Evolutionary conservation across 768 basidiomycete species (phyloP).

Genomic region (Boletus barrowsii): DNA sequence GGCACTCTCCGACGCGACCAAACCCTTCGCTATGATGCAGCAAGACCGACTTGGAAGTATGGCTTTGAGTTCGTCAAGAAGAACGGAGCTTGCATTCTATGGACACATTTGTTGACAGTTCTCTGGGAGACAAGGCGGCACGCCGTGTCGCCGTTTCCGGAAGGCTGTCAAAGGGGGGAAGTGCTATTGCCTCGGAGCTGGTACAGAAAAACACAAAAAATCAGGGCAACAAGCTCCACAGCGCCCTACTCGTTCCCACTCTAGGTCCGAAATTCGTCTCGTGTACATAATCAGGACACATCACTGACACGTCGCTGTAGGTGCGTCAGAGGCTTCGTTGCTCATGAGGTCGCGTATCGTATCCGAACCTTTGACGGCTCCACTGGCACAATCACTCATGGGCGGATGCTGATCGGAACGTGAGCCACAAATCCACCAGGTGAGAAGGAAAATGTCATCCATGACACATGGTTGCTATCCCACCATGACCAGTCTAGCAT

Average conservation of each 20-base stretch:
- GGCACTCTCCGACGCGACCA: conserved; percentile 15
- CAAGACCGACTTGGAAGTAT: conserved; percentile 8
- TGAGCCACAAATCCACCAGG: conserved; percentile 2
- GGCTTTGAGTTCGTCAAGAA: conserved; percentile 3
- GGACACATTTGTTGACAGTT: conserved; percentile 3
- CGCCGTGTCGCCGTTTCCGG: conserved; percentile 1
- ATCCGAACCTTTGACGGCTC: conserved; percentile 1
- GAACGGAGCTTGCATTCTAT: conserved; percentile 3
- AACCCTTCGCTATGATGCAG: not conserved
- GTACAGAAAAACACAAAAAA: conserved; percentile 1
- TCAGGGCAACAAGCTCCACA: conserved; percentile 3
- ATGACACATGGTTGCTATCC: conserved; percentile 11
- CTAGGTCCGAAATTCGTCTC: conserved; percentile 16
- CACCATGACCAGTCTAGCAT: conserved; percentile 1
- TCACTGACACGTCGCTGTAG: conserved; percentile 3
- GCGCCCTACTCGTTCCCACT: conserved; percentile 8
- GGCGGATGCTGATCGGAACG: conserved; percentile 28
- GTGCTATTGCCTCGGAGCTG: conserved; percentile 8
- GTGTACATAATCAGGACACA: conserved; percentile 10
- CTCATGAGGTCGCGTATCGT: conserved; percentile 3
- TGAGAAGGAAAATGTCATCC: conserved; percentile 14
- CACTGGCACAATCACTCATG: conserved; percentile 1
- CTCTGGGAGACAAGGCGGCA: conserved; percentile 20
- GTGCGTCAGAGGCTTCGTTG: conserved; percentile 5
- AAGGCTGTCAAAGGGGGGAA: conserved; percentile 15